Base-by-base conservation (phyloP, 2,329 filamentous ascomycete species). In the Chaetomium sp. region DNA sequence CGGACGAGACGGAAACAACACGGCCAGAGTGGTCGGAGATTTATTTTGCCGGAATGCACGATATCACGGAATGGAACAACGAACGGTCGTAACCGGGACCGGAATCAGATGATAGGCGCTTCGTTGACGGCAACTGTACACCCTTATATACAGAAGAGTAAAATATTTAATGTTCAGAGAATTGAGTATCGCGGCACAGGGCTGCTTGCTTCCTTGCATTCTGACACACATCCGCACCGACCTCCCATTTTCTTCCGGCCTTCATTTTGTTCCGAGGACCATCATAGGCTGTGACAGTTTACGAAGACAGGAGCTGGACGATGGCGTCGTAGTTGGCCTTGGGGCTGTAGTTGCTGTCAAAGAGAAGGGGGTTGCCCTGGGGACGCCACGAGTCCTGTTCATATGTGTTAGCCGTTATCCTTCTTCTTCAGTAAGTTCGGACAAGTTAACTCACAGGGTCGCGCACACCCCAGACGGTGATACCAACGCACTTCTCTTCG, bases 401-500 rank as follows among this genome's bases (percentile, higher is more conserved):
- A 40, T 40, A 2, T 40, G 9, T 40, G 37, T 12, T 40, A 8
- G 12, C 37, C 37, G 33, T 32, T 34, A 33, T n/a, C 14, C 51
- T 19, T 2, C 11, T 7, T 50, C 32, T 37, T 42, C 3, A 36
- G 10, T 5, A 44, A 12, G 47, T 27, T n/a, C 41, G 10, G 27
- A 33, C 5, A 41, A 43, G 46, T 34, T 37, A 48, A 66, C 71
- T 67, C 55, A 75, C 71, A 40, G 68, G 62, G 57, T 79, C 77
- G 6, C 73, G 69, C 11, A 78, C 74, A 57, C 77, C 77, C 77
- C 85, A 87, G 42, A 85, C 80, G 0, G 84, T 87, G 58, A 88
- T 79, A 50, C 84, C 83, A 3, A 86, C 77, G 65, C 85, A 88
- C 66, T 82, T 80, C 6, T 72, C 57, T 48, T 82, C 71, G 19